Conservation (phyloP, 495 filamentous ascomycete genomes). For the Hamigera avellanea region DNA sequence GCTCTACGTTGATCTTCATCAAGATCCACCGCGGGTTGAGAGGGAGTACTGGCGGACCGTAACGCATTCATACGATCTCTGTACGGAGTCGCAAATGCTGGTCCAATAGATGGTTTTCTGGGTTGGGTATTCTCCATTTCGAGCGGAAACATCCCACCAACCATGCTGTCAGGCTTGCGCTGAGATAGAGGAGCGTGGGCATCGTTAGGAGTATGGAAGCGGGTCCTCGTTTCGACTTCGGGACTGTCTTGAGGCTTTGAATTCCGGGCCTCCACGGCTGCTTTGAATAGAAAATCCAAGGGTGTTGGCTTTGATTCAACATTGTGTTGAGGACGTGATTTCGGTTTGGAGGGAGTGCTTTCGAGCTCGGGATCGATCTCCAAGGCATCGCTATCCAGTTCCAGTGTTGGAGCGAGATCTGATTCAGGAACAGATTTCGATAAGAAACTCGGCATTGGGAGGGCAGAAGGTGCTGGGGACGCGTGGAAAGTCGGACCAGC, state of each 20-base stretch:
- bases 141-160: conserved; percentile 48
- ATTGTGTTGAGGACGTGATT: conserved; percentile 11
- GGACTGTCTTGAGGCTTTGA: conserved; percentile 28
- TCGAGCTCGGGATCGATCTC: conserved; percentile 23
- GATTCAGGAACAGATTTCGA: conserved; percentile 65
- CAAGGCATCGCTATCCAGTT: conserved; percentile 25
- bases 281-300: conserved; percentile 79
- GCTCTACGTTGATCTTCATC: conserved; percentile 29
- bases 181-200: conserved; percentile 13
- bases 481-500: conserved; percentile 93
- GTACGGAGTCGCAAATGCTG: conserved; percentile 57
- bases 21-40: conserved; percentile 9
- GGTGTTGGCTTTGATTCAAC: conserved; percentile 54
- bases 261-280: conserved; percentile 56
- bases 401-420: conserved; percentile 23
- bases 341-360: conserved; percentile 32
- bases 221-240: conserved; percentile 26
- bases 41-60: conserved; percentile 19
- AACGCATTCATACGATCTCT: conserved; percentile 52
- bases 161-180: conserved; percentile 24
- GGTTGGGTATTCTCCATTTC: conserved; percentile 48
- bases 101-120: conserved; percentile 39
- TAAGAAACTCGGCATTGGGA: conserved; percentile 87
- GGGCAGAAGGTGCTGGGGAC: conserved; percentile 83
- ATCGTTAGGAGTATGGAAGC: conserved; percentile 25